Evolutionary conservation across 2,329 filamentous ascomycete genomes (phyloP).

Genomic region (Aureobasidium mangrovei): DNA sequence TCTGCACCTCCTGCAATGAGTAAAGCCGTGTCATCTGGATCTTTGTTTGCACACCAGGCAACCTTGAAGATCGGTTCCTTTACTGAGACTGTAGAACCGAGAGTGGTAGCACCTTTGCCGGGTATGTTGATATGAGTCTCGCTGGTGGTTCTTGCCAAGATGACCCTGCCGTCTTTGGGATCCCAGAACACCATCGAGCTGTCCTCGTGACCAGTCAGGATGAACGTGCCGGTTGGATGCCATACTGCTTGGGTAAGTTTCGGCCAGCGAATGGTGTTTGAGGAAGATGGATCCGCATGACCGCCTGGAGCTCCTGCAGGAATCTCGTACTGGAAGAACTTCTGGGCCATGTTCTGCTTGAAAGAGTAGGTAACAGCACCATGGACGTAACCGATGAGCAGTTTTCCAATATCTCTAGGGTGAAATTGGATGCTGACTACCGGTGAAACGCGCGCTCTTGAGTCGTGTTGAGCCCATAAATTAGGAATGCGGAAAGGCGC

Average conservation of each 20-base stretch:
- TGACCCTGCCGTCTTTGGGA: conserved; percentile 71
- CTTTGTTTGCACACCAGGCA: conserved; percentile 87
- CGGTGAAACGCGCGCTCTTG: conserved; percentile 53
- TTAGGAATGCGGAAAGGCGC: conserved; percentile 78
- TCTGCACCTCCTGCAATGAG: conserved; percentile 74
- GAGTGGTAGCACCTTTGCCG: conserved; percentile 21
- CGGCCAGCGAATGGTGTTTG: conserved; percentile 58
- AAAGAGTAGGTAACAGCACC: conserved; percentile 89
- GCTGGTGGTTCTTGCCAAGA: conserved; percentile 74
- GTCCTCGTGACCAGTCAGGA: conserved; percentile 82
- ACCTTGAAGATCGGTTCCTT: conserved; percentile 71
- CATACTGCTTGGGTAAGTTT: conserved; percentile 75
- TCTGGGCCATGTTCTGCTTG: conserved; percentile 73
- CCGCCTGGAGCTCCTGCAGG: conserved; percentile 76
- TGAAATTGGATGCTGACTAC: conserved; percentile 78
- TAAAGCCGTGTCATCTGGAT: conserved; percentile 86
- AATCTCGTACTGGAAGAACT: conserved; percentile 76
- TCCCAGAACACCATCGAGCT: conserved; percentile 93
- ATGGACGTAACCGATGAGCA: conserved; percentile 82
- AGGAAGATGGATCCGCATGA: conserved; percentile 54
- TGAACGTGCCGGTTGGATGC: conserved; percentile 90
- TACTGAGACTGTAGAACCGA: conserved; percentile 43
- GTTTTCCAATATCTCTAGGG: conserved; percentile 81
- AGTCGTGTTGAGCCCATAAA: conserved; percentile 69
- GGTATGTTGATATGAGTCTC: conserved; percentile 66